Evolutionary conservation across 768 basidiomycete species (phyloP), one percentile per base, ranked within the genome.

Genomic region (Hortiboletus campestris): DNA sequence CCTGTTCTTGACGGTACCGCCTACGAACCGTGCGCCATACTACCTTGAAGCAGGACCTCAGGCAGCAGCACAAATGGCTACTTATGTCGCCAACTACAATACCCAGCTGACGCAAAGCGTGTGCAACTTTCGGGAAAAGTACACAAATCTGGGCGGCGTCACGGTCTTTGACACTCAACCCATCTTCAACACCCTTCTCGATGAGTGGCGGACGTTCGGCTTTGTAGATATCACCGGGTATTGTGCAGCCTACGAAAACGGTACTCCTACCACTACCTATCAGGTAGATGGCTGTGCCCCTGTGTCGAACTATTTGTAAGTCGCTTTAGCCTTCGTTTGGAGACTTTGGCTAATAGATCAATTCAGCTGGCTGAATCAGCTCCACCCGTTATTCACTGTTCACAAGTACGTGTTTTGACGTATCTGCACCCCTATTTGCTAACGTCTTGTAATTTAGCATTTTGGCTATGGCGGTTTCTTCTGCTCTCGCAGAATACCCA

Each of bases 281-380:
- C 82, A 85, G 68, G 74, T 78, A 13, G 66, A 75, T 7, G 79
- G 79, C 2, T 86, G 82, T 64, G 84, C 82, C 14, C 85, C 84
- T 4, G 84, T 83, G 29, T 83, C 81, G n/a, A 84, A 74, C 46
- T 86, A 85, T 65, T 86, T 86, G 84, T 84, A 63, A 73, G 82
- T 75, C 13, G 8, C 17, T 53, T 14, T 11, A 0, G 13, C 22
- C n/a, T 32, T 31, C 7, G 31, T 28, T 46, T 46, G 38, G 19
- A 29, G 5, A 7, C 9, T 31, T 16, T 0, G 16, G 11, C 54
- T 63, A 19, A 58, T 14, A 20, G 44, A 40, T 22, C 10, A 2
- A 20, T 40, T 16, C 55, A 85, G 83, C 72, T 85, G 84, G 84
- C 65, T 86, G 45, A 85, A 86, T 63, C 65, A 74, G 5, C 70